Evolutionary conservation across 176 grass and related monocot genomes (phyloP), one percentile per base, ranked within the genome.

Genomic region (Metroxylon sagu): DNA sequence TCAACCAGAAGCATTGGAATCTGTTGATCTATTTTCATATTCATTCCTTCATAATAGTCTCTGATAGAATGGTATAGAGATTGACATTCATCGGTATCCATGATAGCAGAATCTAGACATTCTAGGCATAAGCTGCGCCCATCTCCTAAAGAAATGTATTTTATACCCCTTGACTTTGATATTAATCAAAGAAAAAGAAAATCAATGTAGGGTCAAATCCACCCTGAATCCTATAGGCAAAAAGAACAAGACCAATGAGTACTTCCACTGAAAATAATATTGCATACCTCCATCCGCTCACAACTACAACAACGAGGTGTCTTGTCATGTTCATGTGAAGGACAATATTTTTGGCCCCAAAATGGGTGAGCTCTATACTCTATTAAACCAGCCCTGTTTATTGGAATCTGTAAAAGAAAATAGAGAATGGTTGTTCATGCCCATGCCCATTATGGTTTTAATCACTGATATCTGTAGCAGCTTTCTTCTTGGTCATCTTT

Each of bases 1-100:
- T 91, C 92, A 75, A 96, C 86, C 69, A 96, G 71, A 25, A 96
- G 87, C 92, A 96, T 88, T 18, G 92, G 92, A 76, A 96, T 96
- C 67, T 87, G 86, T 66, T 90, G 92, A 77, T 96, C 80, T 73
- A 96, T 75, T 85, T 81, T 90, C 92, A 96, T 96, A 57, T 87
- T 82, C 92, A 96, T 82, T 49, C 92, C 86, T 78, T 96, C 92
- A 17, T 96, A 96, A 71, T 90, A 96, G 63, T 96, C 35, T 43
- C 80, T 87, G 72, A 96, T 96, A 18, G 83, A 87, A 65, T 90
- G 80, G 50, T 96, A 96, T 19, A 96, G 67, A 27, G 83, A 74
- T 19, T 96, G 92, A 60, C 92, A 96, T 31, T 96, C 92, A 49
- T 83, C 83, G 0, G 92, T 85, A 72, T 90, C 87, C 86, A 96